phyloP scores from a whole-genome alignment of 2,329 filamentous ascomycete genomes.

The Cladophialophora psammophila region DNA sequence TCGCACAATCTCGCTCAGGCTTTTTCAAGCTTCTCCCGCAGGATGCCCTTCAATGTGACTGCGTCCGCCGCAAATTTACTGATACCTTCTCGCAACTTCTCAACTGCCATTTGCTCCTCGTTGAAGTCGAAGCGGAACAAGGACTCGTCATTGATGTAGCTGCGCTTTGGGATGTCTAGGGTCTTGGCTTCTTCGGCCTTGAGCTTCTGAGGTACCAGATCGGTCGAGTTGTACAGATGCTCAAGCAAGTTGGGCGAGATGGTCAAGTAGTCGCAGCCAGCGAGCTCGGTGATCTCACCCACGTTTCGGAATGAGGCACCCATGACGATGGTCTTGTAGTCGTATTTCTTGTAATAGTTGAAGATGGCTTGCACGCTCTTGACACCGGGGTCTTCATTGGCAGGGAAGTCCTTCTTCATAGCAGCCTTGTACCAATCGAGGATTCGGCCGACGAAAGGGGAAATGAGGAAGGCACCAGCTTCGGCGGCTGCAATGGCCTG shows the following conservation, averaged over 20 bases:
- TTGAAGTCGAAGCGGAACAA: constrained; percentile 99
- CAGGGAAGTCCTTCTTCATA: constrained; percentile 90
- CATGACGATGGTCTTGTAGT: constrained; percentile 99
- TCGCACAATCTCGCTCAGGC: constrained; percentile 22
- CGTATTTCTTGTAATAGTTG: constrained; percentile 99
- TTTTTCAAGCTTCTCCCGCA: constrained; percentile 80
- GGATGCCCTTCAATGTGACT: constrained; percentile 87
- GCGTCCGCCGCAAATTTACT: constrained; percentile 99
- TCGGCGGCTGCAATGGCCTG: constrained; percentile 97
- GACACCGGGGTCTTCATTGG: constrained; percentile 94
- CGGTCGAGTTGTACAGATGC: constrained; percentile 85
- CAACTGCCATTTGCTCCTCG: constrained; percentile 98
- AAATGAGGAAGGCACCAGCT: constrained; percentile 96
- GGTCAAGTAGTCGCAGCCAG: constrained; percentile 98
- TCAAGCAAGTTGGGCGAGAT: constrained; percentile 96
- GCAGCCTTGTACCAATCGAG: constrained; percentile 99
- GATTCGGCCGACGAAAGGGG: constrained; percentile 98
- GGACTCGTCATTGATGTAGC: constrained; percentile 88
- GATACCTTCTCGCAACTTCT: constrained; percentile 99
- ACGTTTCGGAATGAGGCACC: constrained; percentile 96
- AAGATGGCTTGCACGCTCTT: constrained; percentile 91
- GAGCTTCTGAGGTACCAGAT: constrained; percentile 90
- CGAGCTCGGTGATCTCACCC: constrained; percentile 97
- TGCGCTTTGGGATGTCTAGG: constrained; percentile 84
- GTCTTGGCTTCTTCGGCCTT: constrained; percentile 69